Conservation (phyloP, 2,329 filamentous ascomycete genomes). For the Trichoderma endophyticum region DNA sequence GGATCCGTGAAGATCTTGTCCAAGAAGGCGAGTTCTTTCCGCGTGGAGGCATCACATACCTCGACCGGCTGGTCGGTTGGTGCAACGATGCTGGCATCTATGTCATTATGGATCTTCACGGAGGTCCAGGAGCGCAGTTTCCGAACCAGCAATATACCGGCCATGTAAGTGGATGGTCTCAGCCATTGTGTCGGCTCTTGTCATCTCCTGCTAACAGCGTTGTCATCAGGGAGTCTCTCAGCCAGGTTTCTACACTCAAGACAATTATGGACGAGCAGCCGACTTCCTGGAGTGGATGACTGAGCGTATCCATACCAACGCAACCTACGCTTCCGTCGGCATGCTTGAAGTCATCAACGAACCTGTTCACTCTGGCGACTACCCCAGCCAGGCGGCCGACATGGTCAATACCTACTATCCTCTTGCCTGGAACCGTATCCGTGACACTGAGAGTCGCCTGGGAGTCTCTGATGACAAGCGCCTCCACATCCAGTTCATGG, state of each 20-base stretch:
- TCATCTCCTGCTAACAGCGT: background rate
- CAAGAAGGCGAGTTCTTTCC: background rate
- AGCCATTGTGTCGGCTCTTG: background rate
- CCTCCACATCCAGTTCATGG: conserved; percentile 44
- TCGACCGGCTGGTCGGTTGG: background rate
- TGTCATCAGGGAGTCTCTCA: background rate
- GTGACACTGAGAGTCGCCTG: conserved; percentile 44
- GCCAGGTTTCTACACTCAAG: background rate
- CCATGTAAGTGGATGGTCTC: background rate
- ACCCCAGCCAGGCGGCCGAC: conserved; percentile 24
- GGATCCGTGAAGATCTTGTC: background rate
- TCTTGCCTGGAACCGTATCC: conserved; percentile 38
- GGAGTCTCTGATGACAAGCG: conserved; percentile 40
- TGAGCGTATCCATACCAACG: background rate
- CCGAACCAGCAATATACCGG: background rate
- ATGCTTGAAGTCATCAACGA: conserved; percentile 27
- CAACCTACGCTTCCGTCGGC: background rate
- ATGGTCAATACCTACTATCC: conserved; percentile 30
- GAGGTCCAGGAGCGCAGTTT: background rate
- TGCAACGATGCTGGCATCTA: background rate
- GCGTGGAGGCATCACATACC: background rate
- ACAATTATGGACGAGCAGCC: background rate
- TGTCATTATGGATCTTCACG: background rate
- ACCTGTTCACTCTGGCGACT: conserved; percentile 41
- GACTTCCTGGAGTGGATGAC: background rate